Evolutionary conservation across 768 basidiomycete species (phyloP).

Genomic region (Suillus weaverae): DNA sequence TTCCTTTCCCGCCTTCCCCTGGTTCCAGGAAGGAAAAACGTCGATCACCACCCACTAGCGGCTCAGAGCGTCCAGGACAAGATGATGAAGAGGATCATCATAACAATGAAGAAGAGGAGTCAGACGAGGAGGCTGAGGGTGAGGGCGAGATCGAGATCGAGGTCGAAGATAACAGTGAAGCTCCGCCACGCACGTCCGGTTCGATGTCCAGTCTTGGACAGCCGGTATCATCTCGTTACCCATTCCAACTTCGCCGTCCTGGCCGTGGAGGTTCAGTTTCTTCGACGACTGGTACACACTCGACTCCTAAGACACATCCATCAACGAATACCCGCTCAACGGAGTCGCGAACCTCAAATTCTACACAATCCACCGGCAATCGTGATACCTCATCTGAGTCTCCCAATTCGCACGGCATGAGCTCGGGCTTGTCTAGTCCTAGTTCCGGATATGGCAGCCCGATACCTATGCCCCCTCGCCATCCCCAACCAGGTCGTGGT

Average conservation of each 20-base stretch:
- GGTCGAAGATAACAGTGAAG: conserved; percentile 43
- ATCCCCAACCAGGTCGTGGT: conserved; percentile 40
- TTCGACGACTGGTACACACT: conserved; percentile 42
- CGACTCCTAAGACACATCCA: conserved; percentile 37
- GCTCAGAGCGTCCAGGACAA: conserved; percentile 29
- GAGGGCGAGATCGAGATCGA: conserved; percentile 34
- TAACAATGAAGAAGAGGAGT: conserved; percentile 38
- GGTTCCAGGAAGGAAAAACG: conserved; percentile 41
- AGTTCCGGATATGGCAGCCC: conserved; percentile 33
- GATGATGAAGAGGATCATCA: conserved; percentile 26
- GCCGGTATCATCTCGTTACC: conserved; percentile 68
- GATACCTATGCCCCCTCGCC: conserved; percentile 52
- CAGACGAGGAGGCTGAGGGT: conserved; percentile 45
- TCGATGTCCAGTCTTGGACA: conserved; percentile 87
- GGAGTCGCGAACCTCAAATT: conserved; percentile 38
- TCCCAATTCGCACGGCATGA: conserved; percentile 46
- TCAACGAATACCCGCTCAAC: conserved; percentile 40
- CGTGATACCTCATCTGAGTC: conserved; percentile 57
- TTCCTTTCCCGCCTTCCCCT: conserved; percentile 77
- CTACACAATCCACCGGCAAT: conserved; percentile 65
- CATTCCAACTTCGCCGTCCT: conserved; percentile 61
- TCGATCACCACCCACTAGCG: conserved; percentile 27
- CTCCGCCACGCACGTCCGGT: conserved; percentile 67
- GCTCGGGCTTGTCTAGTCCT: conserved; percentile 39
- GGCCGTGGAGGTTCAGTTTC: conserved; percentile 44